phyloP scores from a whole-genome alignment of 1,284 basidiomycete species.

The Farysia itapuensis region DNA sequence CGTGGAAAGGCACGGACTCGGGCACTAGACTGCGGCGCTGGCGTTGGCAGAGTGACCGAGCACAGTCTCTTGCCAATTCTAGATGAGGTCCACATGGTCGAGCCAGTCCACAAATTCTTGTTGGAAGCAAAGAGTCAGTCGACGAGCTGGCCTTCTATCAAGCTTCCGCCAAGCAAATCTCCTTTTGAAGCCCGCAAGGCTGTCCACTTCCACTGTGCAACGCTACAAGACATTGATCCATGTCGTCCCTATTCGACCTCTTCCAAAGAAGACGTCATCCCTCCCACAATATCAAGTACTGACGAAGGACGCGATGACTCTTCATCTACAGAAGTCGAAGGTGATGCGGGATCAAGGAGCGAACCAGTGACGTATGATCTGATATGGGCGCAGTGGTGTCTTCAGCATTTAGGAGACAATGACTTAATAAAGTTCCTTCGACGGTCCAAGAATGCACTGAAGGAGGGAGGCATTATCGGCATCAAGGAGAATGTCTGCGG shows the following conservation, averaged over 20 bases:
- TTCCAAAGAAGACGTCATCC: constrained; percentile 7
- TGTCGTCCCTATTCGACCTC: constrained; percentile 33
- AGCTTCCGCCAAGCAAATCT: constrained; percentile 29
- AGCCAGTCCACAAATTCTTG: constrained; percentile 56
- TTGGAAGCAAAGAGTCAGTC: constrained; percentile 46
- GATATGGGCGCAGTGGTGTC: constrained; percentile 57
- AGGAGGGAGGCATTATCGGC: constrained; percentile 47
- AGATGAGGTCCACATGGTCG: constrained; percentile 57
- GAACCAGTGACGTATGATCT: constrained; percentile 51
- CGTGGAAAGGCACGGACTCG: constrained; percentile 42
- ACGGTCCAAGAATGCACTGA: constrained; percentile 42
- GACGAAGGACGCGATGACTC: constrained; percentile 28
- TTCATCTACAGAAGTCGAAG: constrained; percentile 1
- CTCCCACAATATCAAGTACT: constrained; percentile 14
- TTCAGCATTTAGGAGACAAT: constrained; percentile 56
- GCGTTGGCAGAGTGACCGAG: constrained; percentile 55
- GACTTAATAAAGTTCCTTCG: constrained; percentile 52
- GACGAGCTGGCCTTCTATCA: constrained; percentile 36
- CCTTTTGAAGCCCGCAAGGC: constrained; percentile 52
- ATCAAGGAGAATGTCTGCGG: constrained; percentile 58
- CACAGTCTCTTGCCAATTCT: constrained; percentile 53
- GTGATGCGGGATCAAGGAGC: constrained; percentile 16
- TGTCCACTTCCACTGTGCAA: constrained; percentile 53
- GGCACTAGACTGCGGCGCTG: constrained; percentile 57
- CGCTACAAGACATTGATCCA: constrained; percentile 53